Base-by-base conservation (phyloP, 169 alveolate species). In the Babesia ovis region DNA sequence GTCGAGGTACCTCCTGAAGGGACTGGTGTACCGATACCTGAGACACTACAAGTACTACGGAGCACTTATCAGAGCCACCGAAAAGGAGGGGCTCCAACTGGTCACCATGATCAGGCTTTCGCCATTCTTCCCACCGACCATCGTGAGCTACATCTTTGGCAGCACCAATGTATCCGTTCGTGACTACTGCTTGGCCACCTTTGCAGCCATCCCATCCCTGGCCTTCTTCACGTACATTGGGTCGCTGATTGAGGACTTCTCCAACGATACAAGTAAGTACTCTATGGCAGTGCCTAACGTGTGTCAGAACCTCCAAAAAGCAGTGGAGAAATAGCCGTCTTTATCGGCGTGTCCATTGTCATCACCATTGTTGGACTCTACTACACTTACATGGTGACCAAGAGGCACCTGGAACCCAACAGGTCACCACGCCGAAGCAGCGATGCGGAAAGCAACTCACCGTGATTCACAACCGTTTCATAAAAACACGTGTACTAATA, bases 121-220 rank as follows among this genome's bases (percentile, higher is more conserved):
- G 25, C 87, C 87, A 25, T 61, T 79, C 53, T 71, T 79, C 72
- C 87, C 87, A 4, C 74, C 73, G n/a, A 72, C 87, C 35, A 22
- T 79, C 48, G 56, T 71, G 34, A 79, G 87, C 58, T 79, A 79
- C 77, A 79, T 79, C 20, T 64, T 79, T 41, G 87, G 87, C 6
- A 70, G 77, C 58, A 79, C 83, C 11, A 70, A 79, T 46, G 77
- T 79, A 31, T 6, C 77, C 39, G 23, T 35, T 11, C 39, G 32
- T 42, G 53, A 70, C 62, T 79, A 43, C 41, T 51, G 54, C 62
- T 25, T 68, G 34, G 87, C 77, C 39, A 41, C 69, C 54, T 53
- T 79, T 45, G 87, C 68, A 1, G 75, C 80, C 35, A 14, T 69
- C 25, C 87, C 87, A 16, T 46, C 84, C 18, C 48, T 79, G 8